phyloP scores from a whole-genome alignment of 179 eudicot genomes.

The Gypsophila paniculata region DNA sequence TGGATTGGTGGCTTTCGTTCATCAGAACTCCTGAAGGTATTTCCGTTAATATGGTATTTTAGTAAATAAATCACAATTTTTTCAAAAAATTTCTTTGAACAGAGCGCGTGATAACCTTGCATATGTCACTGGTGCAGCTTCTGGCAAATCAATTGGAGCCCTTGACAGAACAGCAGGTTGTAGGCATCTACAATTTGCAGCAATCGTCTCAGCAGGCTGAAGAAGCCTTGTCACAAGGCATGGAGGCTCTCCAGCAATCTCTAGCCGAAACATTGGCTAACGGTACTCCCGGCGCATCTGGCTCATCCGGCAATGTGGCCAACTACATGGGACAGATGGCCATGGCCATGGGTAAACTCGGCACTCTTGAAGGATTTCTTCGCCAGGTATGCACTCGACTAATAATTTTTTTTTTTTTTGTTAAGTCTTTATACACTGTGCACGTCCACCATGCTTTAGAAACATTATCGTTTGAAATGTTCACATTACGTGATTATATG shows the following conservation, averaged over 20 bases:
- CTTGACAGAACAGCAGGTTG: conserved; percentile 77
- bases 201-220: conserved; percentile 90
- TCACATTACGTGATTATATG: background rate
- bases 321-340: conserved; percentile 99
- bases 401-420: background rate
- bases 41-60: no score
- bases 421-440: no score
- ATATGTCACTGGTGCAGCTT: no score
- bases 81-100: no score
- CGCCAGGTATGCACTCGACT: conserved; percentile 60
- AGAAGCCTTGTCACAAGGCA: conserved; percentile 94
- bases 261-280: conserved; percentile 76
- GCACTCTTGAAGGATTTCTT: conserved; percentile 83
- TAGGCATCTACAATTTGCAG: conserved; percentile 63
- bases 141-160: conserved; percentile 84
- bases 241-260: conserved; percentile 94
- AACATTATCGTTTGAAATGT: no score
- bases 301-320: conserved; percentile 83
- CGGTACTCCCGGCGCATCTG: conserved; percentile 51
- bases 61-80: no score
- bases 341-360: conserved; percentile 96
- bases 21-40: conserved; percentile 93
- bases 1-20: conserved; percentile 98
- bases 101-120: no score
- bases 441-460: no score